These are phyloP conservation scores for Clavariopsis aquatica DNA, from an alignment of 495 filamentous ascomycete genomes.

Conservation along the genomic window DNA sequence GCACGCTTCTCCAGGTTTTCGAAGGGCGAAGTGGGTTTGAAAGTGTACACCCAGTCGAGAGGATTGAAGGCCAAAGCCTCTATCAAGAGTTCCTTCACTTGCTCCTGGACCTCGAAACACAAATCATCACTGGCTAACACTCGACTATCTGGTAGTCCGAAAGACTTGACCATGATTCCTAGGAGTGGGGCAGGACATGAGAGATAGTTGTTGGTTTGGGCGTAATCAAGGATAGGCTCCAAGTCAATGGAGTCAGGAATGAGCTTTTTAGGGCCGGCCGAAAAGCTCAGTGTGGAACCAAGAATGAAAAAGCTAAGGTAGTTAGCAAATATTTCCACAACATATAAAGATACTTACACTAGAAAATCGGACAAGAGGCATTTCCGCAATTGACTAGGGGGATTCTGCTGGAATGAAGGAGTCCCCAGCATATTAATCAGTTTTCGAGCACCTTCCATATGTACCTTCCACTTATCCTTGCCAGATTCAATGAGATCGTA, in stretches of 20 bases:
- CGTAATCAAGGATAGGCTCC: conserved; percentile 27
- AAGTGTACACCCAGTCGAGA: conserved; percentile 14
- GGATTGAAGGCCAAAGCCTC: conserved; percentile 25
- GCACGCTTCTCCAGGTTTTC: conserved; percentile 31
- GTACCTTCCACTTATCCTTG: conserved; percentile 33
- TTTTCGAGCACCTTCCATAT: conserved; percentile 30
- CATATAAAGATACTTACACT: conserved; percentile 25
- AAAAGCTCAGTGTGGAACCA: conserved; percentile 27
- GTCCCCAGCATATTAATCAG: conserved; percentile 23
- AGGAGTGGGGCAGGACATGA: conserved; percentile 33
- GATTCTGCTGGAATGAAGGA: conserved; percentile 8
- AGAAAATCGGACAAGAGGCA: conserved; percentile 32
- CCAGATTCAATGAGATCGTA: conserved; percentile 36
- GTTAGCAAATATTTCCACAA: not conserved
- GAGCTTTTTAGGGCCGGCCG: conserved; percentile 7
- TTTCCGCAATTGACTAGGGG: conserved; percentile 17
- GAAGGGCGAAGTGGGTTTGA: conserved; percentile 21
- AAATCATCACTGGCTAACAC: not conserved
- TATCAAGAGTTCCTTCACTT: conserved; percentile 7
- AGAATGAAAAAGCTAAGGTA: conserved; percentile 27
- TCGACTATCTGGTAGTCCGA: conserved; percentile 14
- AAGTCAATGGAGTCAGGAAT: conserved; percentile 18
- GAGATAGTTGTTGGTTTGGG: conserved; percentile 37
- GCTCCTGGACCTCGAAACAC: conserved; percentile 1
- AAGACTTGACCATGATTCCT: conserved; percentile 31